Evolutionary conservation across 1,284 basidiomycete genomes (phyloP), one percentile per base, ranked within the genome.

Genomic region (Fomes fomentarius): DNA sequence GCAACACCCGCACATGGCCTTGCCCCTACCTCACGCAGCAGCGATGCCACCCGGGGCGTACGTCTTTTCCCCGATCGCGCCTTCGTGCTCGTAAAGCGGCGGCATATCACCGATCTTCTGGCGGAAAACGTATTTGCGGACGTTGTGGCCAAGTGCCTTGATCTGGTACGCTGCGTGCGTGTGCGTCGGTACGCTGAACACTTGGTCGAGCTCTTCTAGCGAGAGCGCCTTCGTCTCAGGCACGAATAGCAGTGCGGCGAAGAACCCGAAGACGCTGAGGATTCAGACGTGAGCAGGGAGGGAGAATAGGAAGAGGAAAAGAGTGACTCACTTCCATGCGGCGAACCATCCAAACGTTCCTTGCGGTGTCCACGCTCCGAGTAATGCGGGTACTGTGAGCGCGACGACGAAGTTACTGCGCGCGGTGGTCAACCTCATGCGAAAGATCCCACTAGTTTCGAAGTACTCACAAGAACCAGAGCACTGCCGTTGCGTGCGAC

Each of bases 221-320:
- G 88, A 85, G 49, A 84, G 78, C 0, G 82, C 78, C 71, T 90
- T 92, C 19, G 91, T 93, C 74, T 93, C 89, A 17, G 87, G 88
- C 5, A 89, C 76, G 55, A 87, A 84, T 17, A 83, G 66, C n/a
- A 84, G 71, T 44, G 83, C 73, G 12, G 79, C 74, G 31, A 83
- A 41, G 64, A 78, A 81, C 1, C 77, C 75, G 35, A 81, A 47
- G 12, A 78, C 63, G 57, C 72, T 52, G 28, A 43, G 24, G 7
- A 19, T 34, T 8, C 8, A 1, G 30, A 45, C 10, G 21, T 2
- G 33, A 28, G 41, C 11, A 15, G 5, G 41, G n/a, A 28, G 3
- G 25, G 35, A 37, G 35, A n/a, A 15, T 9, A n/a, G n/a, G 25
- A n/a, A n/a, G 3, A 21, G 15, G 8, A 8, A 14, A 14, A 24